phyloP scores from a whole-genome alignment of 768 basidiomycete species.

The Candolleomyces aberdarensis region DNA sequence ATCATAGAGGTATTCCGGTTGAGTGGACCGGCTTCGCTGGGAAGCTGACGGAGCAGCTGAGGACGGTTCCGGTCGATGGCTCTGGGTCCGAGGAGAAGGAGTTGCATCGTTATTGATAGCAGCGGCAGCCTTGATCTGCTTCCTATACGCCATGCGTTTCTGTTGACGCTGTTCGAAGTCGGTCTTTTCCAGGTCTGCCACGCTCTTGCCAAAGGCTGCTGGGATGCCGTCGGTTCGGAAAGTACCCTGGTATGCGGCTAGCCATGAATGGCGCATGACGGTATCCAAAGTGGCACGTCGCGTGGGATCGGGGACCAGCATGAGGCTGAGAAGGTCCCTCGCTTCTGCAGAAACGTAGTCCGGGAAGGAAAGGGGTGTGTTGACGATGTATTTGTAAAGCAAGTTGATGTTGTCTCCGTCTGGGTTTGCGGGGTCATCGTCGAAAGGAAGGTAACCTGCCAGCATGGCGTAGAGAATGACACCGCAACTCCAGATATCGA shows the following conservation, averaged over 20 bases:
- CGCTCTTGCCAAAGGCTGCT: constrained; percentile 59
- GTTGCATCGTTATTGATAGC: constrained; percentile 24
- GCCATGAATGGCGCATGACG: constrained; percentile 91
- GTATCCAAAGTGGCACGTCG: constrained; percentile 70
- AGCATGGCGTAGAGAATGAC: constrained; percentile 98
- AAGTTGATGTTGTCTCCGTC: constrained; percentile 99
- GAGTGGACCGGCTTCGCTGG: constrained; percentile 53
- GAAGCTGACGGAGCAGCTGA: constrained; percentile 31
- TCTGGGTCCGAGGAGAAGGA: constrained; percentile 44
- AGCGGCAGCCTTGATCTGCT: constrained; percentile 65
- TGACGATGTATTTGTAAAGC: constrained; percentile 97
- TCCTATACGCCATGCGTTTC: constrained; percentile 79
- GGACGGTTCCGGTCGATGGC: constrained; percentile 51
- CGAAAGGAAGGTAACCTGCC: constrained; percentile 97
- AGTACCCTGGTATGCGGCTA: constrained; percentile 55
- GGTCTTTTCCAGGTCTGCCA: constrained; percentile 74
- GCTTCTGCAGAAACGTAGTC: constrained; percentile 87
- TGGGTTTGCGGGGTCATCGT: constrained; percentile 97
- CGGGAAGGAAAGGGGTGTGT: constrained; percentile 95
- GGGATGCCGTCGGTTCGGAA: constrained; percentile 27
- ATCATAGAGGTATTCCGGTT: constrained; percentile 75
- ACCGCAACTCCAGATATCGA: constrained; percentile 97
- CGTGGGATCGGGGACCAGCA: constrained; percentile 92
- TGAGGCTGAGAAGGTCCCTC: constrained; percentile 77
- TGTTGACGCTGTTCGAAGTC: constrained; percentile 84